Base-by-base conservation (phyloP, 73 alveolate species). In the Tetrahymena elliotti region DNA sequence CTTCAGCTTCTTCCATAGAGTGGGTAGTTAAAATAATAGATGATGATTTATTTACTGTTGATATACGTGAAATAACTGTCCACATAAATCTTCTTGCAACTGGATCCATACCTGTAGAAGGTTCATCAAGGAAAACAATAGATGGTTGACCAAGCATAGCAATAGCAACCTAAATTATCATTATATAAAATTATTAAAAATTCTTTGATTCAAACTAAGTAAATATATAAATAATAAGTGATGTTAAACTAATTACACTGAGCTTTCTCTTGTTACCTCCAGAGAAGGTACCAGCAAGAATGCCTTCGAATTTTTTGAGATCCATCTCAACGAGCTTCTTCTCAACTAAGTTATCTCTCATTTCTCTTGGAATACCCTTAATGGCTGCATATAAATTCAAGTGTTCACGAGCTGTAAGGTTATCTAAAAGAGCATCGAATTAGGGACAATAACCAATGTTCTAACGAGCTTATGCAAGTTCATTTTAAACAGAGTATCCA, bases 81-180 rank as follows among this genome's bases (percentile, higher is more conserved):
- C 99, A 99, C 99, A 99, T 99, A 96, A 98, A 98, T 93, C 99
- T 93, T 96, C 99, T 97, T 16, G 99, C 99, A 95, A 97, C 99
- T 9, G 99, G 99, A 93, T 99, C 99, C 99, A 99, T 99, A 92
- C 99, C 99, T 3, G 99, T 99, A 6, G 99, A 97, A 18, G 99
- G 99, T 96, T 99, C 99, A 95, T 99, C 99, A 31, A 99, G 95
- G 97, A 99, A 98, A 33, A 99, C 99, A 83, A 99, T 99, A 5
- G 99, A 99, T 13, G 99, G 99, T 96, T 99, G 98, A 34, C 99
- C 99, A 84, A 99, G 98, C 99, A 99, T 97, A 1, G 99, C 99
- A 97, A 98, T 98, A 18, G 99, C 99, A 24, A 99, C 99, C 36
- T 99, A 98, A 7, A 27, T 24, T 0, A 13, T 47, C 20, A n/a